Percentiles rank a stretch among this genome's conserved stretches.
Conservation (phyloP, 139 green algal genomes). For the Tetradesmus obliquus region DNA sequence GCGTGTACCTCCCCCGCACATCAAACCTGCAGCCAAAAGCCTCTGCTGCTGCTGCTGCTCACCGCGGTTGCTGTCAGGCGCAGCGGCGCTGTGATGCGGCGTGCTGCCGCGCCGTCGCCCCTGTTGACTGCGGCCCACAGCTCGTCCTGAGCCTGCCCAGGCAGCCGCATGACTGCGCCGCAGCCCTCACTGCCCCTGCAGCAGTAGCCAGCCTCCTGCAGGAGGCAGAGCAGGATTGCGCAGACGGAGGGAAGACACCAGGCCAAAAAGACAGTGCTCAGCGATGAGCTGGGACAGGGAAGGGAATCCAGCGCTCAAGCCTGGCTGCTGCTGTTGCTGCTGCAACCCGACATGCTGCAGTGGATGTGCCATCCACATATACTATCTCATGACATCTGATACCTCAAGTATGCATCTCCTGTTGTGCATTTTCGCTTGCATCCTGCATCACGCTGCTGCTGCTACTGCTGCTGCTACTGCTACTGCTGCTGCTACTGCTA, state of each 20-base stretch:
- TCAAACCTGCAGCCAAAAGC: not conserved
- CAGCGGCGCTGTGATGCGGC: not conserved
- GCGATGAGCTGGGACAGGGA: no score
- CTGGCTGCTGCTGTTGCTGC: no score
- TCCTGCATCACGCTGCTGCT: no score
- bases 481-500: not conserved
- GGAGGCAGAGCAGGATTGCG: not conserved
- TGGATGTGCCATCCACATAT: no score
- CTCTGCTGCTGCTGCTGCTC: constrained; percentile 15
- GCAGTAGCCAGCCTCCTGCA: constrained; percentile 67
- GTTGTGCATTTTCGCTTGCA: no score
- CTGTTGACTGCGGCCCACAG: constrained; percentile 54
- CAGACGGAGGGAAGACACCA: not conserved
- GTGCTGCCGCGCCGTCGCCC: constrained; percentile 22
- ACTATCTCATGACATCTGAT: no score
- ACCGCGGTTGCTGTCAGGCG: constrained; percentile 34
- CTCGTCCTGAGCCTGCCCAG: constrained; percentile 49
- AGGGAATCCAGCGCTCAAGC: no score
- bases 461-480: not conserved
- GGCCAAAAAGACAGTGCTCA: not conserved
- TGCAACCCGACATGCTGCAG: no score
- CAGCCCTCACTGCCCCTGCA: constrained; percentile 54
- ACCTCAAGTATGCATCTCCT: no score
- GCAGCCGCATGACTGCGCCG: constrained; percentile 70
- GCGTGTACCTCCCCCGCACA: no score